phyloP scores from a whole-genome alignment of 139 green algal genomes.

The Chlorella sp. region DNA sequence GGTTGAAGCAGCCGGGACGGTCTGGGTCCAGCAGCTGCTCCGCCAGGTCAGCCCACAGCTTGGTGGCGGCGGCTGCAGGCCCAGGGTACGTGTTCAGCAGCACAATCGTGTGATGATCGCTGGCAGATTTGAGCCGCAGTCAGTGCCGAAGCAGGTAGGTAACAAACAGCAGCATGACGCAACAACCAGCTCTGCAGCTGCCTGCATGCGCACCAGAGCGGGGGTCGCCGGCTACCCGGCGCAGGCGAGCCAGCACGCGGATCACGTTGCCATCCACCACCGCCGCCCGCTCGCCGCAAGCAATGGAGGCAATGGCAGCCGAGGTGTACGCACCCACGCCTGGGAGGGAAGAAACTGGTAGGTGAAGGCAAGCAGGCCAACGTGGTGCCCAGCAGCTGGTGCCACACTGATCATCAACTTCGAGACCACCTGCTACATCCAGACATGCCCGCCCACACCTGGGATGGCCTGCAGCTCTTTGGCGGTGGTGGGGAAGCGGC shows the following conservation, averaged over 20 bases:
- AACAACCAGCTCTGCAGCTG: background rate
- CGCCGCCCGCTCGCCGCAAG: slow-evolving; percentile 70
- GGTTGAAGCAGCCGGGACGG: slow-evolving; percentile 93
- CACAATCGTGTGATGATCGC: background rate
- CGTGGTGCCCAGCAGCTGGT: background rate
- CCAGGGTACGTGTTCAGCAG: background rate
- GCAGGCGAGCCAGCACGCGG: slow-evolving; percentile 79
- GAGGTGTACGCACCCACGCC: slow-evolving; percentile 92
- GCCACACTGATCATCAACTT: no score
- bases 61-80: slow-evolving; percentile 13
- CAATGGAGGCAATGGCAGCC: slow-evolving; percentile 90
- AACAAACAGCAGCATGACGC: background rate
- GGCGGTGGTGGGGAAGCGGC: slow-evolving; percentile 73
- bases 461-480: slow-evolving; percentile 80
- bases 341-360: slow-evolving; percentile 22
- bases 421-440: no score
- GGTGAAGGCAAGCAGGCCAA: background rate
- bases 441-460: background rate
- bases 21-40: slow-evolving; percentile 65
- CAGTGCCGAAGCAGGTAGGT: background rate
- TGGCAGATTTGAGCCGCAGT: background rate
- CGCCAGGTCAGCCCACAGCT: slow-evolving; percentile 59
- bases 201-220: slow-evolving; percentile 8
- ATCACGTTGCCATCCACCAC: slow-evolving; percentile 97
- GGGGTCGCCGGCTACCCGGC: slow-evolving; percentile 42